Percentiles rank a stretch among this genome's conserved stretches.
Evolutionary conservation across 2,329 filamentous ascomycete species (phyloP).

Genomic region (Reticulascus tulasneorum): DNA sequence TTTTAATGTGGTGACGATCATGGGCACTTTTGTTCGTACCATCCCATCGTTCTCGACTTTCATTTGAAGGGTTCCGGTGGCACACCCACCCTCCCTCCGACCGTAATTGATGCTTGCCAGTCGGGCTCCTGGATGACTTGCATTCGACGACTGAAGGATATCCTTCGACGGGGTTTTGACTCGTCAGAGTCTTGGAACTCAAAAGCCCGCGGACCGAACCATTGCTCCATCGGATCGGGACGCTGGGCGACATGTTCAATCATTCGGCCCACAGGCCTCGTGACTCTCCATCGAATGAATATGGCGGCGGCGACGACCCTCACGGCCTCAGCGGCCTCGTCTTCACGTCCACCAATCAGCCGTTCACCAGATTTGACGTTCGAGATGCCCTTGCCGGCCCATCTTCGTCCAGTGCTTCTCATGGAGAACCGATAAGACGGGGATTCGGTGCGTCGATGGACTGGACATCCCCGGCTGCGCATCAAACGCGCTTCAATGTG

Average conservation of each 20-base stretch:
- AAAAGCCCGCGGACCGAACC: conserved; percentile 29
- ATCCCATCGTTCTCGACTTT: conserved; percentile 26
- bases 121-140: conserved; percentile 18
- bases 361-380: conserved; percentile 27
- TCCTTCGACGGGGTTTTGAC: conserved; percentile 33
- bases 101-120: conserved; percentile 22
- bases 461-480: conserved; percentile 29
- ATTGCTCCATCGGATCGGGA: conserved; percentile 26
- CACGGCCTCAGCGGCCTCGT: conserved; percentile 9
- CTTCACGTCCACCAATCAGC: conserved; percentile 27
- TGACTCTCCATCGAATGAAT: conserved; percentile 20
- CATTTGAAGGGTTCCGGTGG: conserved; percentile 23
- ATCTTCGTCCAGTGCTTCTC: conserved; percentile 22
- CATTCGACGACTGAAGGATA: conserved; percentile 20
- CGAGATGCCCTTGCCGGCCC: conserved; percentile 20
- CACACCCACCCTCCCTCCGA: conserved; percentile 6
- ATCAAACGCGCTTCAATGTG: conserved; percentile 18
- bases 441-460: conserved; percentile 26
- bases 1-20: conserved; percentile 28
- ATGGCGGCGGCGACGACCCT: conserved; percentile 4
- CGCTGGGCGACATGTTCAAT: conserved; percentile 33
- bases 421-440: conserved; percentile 4
- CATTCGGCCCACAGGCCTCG: conserved; percentile 26
- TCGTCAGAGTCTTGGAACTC: conserved; percentile 32
- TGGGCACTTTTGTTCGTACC: conserved; percentile 30